phyloP scores from a whole-genome alignment of 148 eudicot genomes.

The Nyssa sinensis region DNA sequence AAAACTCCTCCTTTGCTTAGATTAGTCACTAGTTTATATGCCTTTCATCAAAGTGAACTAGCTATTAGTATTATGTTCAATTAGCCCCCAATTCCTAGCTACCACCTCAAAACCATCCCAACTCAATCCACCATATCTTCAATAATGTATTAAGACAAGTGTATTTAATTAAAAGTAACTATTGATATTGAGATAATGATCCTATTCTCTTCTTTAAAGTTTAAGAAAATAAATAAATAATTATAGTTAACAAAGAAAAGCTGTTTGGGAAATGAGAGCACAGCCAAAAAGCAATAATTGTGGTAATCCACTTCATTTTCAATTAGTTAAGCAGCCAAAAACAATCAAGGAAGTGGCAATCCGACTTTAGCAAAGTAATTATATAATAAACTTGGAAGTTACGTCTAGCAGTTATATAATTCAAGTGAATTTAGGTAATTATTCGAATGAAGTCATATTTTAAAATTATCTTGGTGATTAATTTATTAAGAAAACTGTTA shows the following conservation, averaged over 20 bases:
- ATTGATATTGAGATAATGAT: not conserved
- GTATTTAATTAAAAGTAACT: not conserved
- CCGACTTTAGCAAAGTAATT: constrained; percentile 15
- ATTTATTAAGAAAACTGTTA: not conserved
- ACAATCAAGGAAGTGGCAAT: constrained; percentile 4
- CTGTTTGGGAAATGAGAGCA: constrained; percentile 21
- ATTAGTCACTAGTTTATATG: not conserved
- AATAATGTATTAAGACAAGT: not conserved
- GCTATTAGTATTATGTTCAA: too few relatives aligned
- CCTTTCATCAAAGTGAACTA: not conserved
- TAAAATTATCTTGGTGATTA: not conserved
- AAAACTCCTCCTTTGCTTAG: not conserved
- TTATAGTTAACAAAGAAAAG: constrained; percentile 1
- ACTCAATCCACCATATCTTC: not conserved
- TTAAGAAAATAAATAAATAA: not conserved
- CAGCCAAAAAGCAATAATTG: constrained; percentile 21
- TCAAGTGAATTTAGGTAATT: too few relatives aligned
- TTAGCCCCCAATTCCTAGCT: not conserved
- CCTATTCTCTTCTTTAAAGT: not conserved
- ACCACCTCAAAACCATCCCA: not conserved
- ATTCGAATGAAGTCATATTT: not conserved
- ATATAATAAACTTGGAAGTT: not conserved
- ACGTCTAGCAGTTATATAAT: not conserved
- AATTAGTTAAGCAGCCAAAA: not conserved
- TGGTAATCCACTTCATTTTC: constrained; percentile 26